A percentile compares a stretch with the other conserved stretches of the same genome.
These are phyloP conservation scores for Suillus paluster DNA, from an alignment of 768 basidiomycete species.

Conservation along the genomic window DNA sequence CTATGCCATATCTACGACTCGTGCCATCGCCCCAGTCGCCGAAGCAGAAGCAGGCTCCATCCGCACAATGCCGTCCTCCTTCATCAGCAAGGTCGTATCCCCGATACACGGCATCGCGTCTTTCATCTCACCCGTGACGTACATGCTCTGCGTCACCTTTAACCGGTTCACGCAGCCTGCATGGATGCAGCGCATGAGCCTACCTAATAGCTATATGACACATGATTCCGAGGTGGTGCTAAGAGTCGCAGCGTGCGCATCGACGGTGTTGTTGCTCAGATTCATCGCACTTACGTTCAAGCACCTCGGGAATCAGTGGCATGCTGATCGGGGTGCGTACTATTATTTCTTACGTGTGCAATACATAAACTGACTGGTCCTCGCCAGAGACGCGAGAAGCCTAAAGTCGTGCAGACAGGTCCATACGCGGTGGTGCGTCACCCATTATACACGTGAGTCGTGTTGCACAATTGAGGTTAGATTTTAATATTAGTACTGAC, in stretches of 20 bases:
- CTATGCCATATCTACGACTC: constrained; percentile 18
- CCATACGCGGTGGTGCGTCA: constrained; percentile 44
- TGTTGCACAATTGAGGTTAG: no score
- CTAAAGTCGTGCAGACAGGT: constrained; percentile 31
- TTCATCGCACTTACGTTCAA: constrained; percentile 17
- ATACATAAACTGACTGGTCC: background rate
- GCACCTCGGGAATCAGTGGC: constrained; percentile 34
- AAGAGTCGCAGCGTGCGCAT: constrained; percentile 32
- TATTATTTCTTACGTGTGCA: background rate
- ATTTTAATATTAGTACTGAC: no score
- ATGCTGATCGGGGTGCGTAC: constrained; percentile 36
- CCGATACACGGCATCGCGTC: constrained; percentile 31
- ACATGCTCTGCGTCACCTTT: constrained; percentile 27
- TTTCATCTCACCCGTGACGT: constrained; percentile 32
- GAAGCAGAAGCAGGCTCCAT: constrained; percentile 24
- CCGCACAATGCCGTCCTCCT: constrained; percentile 15
- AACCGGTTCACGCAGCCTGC: constrained; percentile 39
- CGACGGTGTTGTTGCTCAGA: constrained; percentile 23
- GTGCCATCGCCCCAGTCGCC: constrained; percentile 1
- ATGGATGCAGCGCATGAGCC: constrained; percentile 36
- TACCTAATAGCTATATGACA: constrained; percentile 28
- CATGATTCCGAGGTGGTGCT: constrained; percentile 26
- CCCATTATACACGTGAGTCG: constrained; percentile 37
- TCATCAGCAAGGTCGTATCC: constrained; percentile 29
- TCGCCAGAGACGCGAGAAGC: constrained; percentile 34